Evolutionary conservation across 192 early-diverging fungal species (phyloP).

Genomic region (Gigaspora rosea): DNA sequence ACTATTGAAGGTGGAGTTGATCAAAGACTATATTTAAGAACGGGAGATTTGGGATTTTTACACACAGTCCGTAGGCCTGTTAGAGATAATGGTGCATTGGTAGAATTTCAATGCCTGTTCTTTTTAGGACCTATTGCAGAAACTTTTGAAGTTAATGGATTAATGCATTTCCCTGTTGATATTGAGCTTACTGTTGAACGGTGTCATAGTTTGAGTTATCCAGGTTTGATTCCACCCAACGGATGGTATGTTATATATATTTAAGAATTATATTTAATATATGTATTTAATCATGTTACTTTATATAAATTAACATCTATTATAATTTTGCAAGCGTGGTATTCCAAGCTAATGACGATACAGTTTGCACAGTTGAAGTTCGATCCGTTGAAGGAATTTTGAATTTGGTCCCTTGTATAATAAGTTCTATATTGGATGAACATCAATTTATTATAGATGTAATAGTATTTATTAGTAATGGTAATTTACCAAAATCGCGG

Average conservation of each 20-base stretch:
- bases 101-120: constrained; percentile 74
- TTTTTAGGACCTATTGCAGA: constrained; percentile 74
- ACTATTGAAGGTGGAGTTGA: constrained; percentile 62
- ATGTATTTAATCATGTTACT: neutral
- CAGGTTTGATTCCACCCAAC: neutral
- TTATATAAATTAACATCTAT: neutral
- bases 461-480: constrained; percentile 61
- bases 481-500: constrained; percentile 61
- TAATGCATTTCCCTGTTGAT: constrained; percentile 74
- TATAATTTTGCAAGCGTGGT: constrained; percentile 35
- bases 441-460: constrained; percentile 74
- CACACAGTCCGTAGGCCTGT: constrained; percentile 64
- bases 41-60: constrained; percentile 83
- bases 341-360: constrained; percentile 46
- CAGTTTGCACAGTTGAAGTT: constrained; percentile 42
- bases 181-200: constrained; percentile 74
- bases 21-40: constrained; percentile 68
- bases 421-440: constrained; percentile 68
- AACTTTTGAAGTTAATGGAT: constrained; percentile 68
- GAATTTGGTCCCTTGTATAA: constrained; percentile 58
- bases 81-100: constrained; percentile 54
- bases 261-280: neutral
- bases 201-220: constrained; percentile 26
- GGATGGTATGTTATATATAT: constrained; percentile 13
- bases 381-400: constrained; percentile 44